Percentiles rank a stretch among this genome's conserved stretches.
Evolutionary conservation across 2,329 filamentous ascomycete genomes (phyloP).

Genomic region (Trichoderma breve): DNA sequence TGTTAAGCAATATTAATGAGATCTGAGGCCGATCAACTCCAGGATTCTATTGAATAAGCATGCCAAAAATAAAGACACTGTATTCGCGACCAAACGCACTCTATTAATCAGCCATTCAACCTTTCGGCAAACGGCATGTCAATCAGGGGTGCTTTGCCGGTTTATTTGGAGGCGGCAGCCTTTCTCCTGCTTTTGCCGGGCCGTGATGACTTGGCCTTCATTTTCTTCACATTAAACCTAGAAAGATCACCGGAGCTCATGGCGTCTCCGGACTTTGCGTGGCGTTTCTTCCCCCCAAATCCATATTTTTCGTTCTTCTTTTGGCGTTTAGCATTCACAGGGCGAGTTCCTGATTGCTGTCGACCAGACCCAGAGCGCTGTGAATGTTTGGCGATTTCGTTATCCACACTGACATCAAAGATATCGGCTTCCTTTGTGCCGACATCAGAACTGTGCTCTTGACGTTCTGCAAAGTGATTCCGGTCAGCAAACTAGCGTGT

Average conservation of each 20-base stretch:
- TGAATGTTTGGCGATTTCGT: conserved; percentile 50
- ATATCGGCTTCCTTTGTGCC: conserved; percentile 78
- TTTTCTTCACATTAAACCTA: conserved; percentile 75
- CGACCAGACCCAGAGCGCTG: conserved; percentile 41
- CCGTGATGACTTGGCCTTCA: conserved; percentile 63
- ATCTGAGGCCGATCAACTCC: neutral
- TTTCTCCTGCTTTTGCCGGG: conserved; percentile 54
- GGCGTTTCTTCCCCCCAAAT: conserved; percentile 92
- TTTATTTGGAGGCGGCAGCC: conserved; percentile 35
- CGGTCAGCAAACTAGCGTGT: neutral
- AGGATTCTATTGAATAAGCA: neutral
- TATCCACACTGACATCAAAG: conserved; percentile 86
- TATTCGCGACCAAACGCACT: neutral
- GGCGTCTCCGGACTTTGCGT: conserved; percentile 87
- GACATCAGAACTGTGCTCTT: conserved; percentile 61
- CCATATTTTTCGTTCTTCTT: conserved; percentile 96
- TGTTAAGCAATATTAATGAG: neutral
- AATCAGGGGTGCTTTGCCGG: neutral
- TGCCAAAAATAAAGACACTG: neutral
- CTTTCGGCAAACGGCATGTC: neutral
- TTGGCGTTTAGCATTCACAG: conserved; percentile 68
- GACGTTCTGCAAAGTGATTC: conserved; percentile 65
- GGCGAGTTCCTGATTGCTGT: conserved; percentile 28
- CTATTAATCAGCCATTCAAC: neutral
- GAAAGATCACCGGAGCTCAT: conserved; percentile 76